Evolutionary conservation across 305 asterid species (phyloP).

Genomic region (Stenogyne calaminthoides): DNA sequence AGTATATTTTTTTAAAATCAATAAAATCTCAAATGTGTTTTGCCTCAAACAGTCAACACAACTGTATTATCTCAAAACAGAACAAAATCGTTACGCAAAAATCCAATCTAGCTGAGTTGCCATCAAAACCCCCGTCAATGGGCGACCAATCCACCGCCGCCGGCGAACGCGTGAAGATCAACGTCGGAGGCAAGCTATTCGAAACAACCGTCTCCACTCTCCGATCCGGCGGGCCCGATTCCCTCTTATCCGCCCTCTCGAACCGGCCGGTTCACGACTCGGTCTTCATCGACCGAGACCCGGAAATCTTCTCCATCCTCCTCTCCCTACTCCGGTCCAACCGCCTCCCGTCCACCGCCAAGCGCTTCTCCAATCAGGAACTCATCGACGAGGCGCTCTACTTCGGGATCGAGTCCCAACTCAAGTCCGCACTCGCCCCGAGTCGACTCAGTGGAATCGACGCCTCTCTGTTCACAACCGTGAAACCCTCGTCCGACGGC

Average conservation of each 20-base stretch:
- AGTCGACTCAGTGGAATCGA: conserved; percentile 64
- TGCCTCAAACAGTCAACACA: not conserved
- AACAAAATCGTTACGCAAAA: conserved; percentile 15
- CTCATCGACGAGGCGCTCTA: conserved; percentile 82
- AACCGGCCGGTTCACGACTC: conserved; percentile 54
- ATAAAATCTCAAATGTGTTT: not conserved
- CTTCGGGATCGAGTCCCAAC: conserved; percentile 80
- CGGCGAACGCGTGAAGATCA: conserved; percentile 77
- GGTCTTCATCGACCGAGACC: conserved; percentile 94
- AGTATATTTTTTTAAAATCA: too few relatives aligned
- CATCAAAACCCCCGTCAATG: conserved; percentile 25
- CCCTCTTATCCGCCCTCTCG: conserved; percentile 69
- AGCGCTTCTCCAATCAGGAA: conserved; percentile 70
- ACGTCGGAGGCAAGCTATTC: conserved; percentile 94
- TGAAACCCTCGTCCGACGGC: conserved; percentile 67
- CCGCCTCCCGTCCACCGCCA: conserved; percentile 71
- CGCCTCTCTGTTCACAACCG: conserved; percentile 47
- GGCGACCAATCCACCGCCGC: conserved; percentile 25
- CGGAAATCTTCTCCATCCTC: conserved; percentile 77
- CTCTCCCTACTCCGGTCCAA: conserved; percentile 89
- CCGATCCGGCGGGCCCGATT: conserved; percentile 84
- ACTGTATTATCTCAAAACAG: conserved; percentile 10
- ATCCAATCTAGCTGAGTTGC: conserved; percentile 16
- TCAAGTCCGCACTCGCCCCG: conserved; percentile 78
- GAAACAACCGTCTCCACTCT: conserved; percentile 85